Percentiles rank a stretch among this genome's conserved stretches.
phyloP scores from a whole-genome alignment of 768 basidiomycete genomes.

The Psilocybe azurescens region DNA sequence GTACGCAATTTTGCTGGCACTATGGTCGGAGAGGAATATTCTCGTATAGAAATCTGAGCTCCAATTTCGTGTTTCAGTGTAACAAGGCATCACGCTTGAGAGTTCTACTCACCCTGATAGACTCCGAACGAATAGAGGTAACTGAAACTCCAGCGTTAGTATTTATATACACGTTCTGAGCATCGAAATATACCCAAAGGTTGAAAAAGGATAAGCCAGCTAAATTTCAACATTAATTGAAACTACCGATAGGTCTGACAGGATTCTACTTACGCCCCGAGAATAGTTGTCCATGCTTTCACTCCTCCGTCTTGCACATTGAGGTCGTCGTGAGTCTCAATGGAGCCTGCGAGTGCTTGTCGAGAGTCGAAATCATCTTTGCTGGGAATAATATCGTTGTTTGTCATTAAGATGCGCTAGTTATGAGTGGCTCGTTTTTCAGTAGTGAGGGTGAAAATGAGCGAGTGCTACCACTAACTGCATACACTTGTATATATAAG shows the following conservation, averaged over 20 bases:
- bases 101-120: slow-evolving; percentile 37
- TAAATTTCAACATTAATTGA: slow-evolving; percentile 8
- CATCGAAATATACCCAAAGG: slow-evolving; percentile 36
- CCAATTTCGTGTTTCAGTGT: neutral
- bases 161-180: neutral
- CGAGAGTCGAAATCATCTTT: no score
- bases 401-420: no score
- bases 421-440: no score
- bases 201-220: slow-evolving; percentile 45
- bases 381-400: no score
- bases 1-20: slow-evolving; percentile 46
- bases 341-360: no score
- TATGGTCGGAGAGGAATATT: slow-evolving; percentile 36
- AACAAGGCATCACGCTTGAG: slow-evolving; percentile 12
- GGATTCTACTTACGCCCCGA: slow-evolving; percentile 40
- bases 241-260: neutral
- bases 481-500: no score
- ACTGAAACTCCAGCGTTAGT: slow-evolving; percentile 9
- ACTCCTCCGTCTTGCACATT: slow-evolving; percentile 35
- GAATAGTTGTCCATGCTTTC: slow-evolving; percentile 45
- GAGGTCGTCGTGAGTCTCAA: neutral
- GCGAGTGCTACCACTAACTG: no score
- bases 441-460: no score
- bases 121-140: slow-evolving; percentile 32
- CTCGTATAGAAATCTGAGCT: slow-evolving; percentile 47